Evolutionary conservation across 139 green algal species (phyloP), one percentile per base, ranked within the genome.

Genomic region (Prasinococcaceae sp.): DNA sequence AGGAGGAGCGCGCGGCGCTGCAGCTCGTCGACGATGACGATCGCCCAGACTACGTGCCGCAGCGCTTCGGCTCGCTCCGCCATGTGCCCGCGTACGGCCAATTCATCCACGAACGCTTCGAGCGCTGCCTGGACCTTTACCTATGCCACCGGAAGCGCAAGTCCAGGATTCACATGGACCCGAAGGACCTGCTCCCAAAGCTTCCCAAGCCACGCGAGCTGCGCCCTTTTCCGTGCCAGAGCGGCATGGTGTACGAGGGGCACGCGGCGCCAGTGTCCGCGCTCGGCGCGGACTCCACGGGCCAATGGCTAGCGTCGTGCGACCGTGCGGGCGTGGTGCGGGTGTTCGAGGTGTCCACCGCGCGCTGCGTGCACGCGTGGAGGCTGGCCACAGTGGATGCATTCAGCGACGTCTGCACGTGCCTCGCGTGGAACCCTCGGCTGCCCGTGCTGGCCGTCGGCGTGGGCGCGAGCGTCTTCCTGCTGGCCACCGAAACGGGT

Each of bases 41-140:
- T 33, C 61, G 76, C 24, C 69, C 72, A 6, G 53, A 65, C 14
- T 77, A 79, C 43, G 61, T 89, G 30, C 83, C 87, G 3, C 59
- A 61, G 10, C 59, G 63, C 33, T 86, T 79, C 56, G 60, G 71
- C 44, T 76, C 58, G 23, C 56, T 94, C n/a, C 65, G 83, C 2
- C 36, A 68, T 51, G 42, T 79, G 19, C 89, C 89, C 4, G 64
- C 75, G 57, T 97, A 97, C 56, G 51, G 47, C 6, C 29, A 55
- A 27, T 95, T 90, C 76, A 86, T 96, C 52, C 81, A 89, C 35
- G 89, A 98, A 62, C 70, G 81, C 19, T 98, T 98, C 58, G 90
- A 98, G 74, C 82, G 90, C 43, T 98, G 90, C 75, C 70, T 98
- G 56, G 90, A 98, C 66, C 78, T 98, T 4, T 98, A 98, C 72